Evolutionary conservation across 305 asterid genomes (phyloP), one percentile per base, ranked within the genome.

Genomic region (Petunia hybrid): DNA sequence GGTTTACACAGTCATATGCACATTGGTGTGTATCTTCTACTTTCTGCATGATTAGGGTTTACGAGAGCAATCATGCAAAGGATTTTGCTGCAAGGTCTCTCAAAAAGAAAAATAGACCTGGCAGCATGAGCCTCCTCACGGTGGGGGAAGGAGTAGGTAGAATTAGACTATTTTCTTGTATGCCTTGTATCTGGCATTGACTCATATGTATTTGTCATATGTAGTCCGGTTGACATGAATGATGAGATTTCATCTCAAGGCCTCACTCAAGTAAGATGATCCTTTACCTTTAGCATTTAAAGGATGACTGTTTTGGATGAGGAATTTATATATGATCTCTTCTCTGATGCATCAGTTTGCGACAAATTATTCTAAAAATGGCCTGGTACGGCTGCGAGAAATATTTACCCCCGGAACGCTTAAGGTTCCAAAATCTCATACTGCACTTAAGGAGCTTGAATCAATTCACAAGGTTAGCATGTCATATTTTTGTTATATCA

Each of bases 171-270:
- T 22, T 4, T 1, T 59, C 3, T 2, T 8, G 80, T 36, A 62
- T 5, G 56, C 13, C 39, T 63, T 56, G 73, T 36, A 43, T 64
- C 43, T 42, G 8, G 57, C 65, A 5, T 40, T 76, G 56, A 87
- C 84, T 83, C 51, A 55, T 69, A 82, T 14, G 62, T 55, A 7
- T 81, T 77, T 88, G 40, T 80, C 76, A 12, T 82, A 70, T 87
- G 88, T 71, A 95, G 99, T 85, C 99, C 99, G 3, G 97, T 91
- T 77, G 98, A 95, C 85, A 89, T 95, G 93, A 79, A 80, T 14
- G 93, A 95, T 83, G 92, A 87, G 55, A 92, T 95, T 85, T 92
- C 98, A 78, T 89, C 92, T 86, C 97, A 91, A 85, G 99, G 99
- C 85, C 97, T 94, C 73, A 89, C 88, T 45, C 98, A 95, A 94